phyloP scores from a whole-genome alignment of 139 green algal species.

The Chlamydomonas sphaeroides region DNA sequence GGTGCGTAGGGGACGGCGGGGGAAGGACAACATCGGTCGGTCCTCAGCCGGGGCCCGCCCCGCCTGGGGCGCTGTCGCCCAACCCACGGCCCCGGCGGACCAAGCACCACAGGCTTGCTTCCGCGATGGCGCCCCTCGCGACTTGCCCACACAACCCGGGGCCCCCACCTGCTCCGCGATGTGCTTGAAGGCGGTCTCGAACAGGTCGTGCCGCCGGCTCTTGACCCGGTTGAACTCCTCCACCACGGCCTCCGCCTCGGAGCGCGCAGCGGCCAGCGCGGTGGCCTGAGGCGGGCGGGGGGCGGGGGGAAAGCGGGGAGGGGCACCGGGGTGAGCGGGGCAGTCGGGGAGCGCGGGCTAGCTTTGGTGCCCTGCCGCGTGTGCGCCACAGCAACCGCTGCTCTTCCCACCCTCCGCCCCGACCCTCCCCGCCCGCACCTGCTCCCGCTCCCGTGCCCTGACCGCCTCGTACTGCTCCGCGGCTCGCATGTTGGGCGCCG shows the following conservation, averaged over 20 bases:
- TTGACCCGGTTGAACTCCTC: conserved; percentile 79
- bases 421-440: conserved; percentile 41
- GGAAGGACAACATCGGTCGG: background rate
- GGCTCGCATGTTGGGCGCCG: conserved; percentile 91
- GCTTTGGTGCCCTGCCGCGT: too few species aligned
- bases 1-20: too few species aligned
- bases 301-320: too few species aligned
- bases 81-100: too few species aligned
- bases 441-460: conserved; percentile 73
- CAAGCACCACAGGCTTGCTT: too few species aligned
- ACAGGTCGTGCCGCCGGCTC: conserved; percentile 74
- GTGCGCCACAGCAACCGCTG: background rate
- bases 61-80: too few species aligned
- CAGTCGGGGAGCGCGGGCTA: too few species aligned
- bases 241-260: conserved; percentile 5
- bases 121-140: too few species aligned
- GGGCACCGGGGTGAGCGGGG: too few species aligned
- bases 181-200: conserved; percentile 90
- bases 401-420: background rate
- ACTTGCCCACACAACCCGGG: too few species aligned
- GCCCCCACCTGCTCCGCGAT: conserved; percentile 55
- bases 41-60: background rate
- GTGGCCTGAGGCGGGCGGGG: conserved; percentile 4
- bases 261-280: conserved; percentile 68
- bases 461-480: conserved; percentile 94